Evolutionary conservation across 306 rosid genomes (phyloP).

Genomic region (Medicago lupulina): DNA sequence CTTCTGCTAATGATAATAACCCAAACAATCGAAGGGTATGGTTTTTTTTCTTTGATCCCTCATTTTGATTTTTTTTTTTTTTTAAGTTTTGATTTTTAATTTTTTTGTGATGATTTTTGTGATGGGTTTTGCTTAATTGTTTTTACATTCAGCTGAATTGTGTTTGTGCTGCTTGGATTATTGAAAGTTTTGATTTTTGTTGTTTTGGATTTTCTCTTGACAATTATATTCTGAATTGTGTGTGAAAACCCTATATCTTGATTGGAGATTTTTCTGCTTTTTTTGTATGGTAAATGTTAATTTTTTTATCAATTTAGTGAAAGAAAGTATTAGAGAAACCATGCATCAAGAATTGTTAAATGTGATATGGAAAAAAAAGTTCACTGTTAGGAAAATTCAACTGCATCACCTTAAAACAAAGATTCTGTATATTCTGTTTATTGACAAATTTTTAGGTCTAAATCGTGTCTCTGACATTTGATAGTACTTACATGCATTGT

Average conservation of each 20-base stretch:
- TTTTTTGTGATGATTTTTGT: not conserved
- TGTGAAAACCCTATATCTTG: not conserved
- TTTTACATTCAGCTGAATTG: conserved; percentile 1
- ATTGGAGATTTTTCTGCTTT: not conserved
- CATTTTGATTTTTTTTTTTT: not conserved
- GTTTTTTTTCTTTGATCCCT: conserved; percentile 50
- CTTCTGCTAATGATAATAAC: conserved; percentile 55
- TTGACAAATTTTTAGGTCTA: not conserved
- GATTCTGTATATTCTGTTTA: not conserved
- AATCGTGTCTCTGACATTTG: conserved; percentile 31
- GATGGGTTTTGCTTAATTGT: conserved; percentile 30
- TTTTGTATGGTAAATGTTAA: not conserved
- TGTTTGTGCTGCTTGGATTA: not conserved
- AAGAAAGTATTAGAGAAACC: not conserved
- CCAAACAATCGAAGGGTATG: conserved; percentile 77
- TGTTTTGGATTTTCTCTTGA: conserved; percentile 1
- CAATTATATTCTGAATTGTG: conserved; percentile 17
- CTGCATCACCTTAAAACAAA: not conserved
- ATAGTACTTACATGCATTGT: conserved; percentile 28
- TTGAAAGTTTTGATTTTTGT: not conserved
- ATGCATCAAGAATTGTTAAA: conserved; percentile 9
- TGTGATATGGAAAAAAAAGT: not conserved
- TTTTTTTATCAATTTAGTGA: conserved; percentile 25
- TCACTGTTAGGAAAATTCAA: not conserved
- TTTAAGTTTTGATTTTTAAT: not conserved